Conservation (phyloP, 2,329 filamentous ascomycete species). For the Stenocarpella maydis region DNA sequence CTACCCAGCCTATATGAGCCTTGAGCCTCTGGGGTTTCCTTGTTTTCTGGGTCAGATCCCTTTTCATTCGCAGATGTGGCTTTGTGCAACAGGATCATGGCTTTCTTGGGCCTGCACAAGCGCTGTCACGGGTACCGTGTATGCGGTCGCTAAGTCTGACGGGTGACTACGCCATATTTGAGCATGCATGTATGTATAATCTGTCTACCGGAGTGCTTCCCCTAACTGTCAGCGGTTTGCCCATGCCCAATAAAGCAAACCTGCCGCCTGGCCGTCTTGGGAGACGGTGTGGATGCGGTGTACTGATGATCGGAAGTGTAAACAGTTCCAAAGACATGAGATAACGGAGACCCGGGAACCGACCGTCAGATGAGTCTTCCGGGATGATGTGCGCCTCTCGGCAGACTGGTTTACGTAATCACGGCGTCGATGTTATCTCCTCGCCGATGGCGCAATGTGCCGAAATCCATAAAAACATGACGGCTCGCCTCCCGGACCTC, state of each 20-base stretch:
- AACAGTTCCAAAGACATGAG: background rate
- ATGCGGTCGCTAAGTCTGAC: background rate
- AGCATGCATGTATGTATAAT: no score
- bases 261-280: background rate
- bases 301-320: background rate
- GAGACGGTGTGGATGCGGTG: background rate
- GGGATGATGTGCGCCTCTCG: background rate
- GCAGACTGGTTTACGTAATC: slow-evolving; percentile 12
- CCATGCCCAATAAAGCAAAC: background rate
- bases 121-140: background rate
- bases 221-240: background rate
- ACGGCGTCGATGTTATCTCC: slow-evolving; percentile 19
- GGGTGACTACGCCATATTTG: no score
- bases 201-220: background rate
- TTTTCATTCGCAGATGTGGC: no score
- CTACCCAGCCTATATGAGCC: no score
- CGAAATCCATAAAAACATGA: background rate
- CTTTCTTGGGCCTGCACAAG: background rate
- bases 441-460: slow-evolving; percentile 23
- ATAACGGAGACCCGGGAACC: background rate
- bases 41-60: no score
- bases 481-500: background rate
- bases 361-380: background rate
- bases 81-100: background rate
- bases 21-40: no score